Percentiles rank a stretch among this genome's conserved stretches.
phyloP scores from a whole-genome alignment of 495 filamentous ascomycete species.

The Talaromyces trachyspermus region DNA sequence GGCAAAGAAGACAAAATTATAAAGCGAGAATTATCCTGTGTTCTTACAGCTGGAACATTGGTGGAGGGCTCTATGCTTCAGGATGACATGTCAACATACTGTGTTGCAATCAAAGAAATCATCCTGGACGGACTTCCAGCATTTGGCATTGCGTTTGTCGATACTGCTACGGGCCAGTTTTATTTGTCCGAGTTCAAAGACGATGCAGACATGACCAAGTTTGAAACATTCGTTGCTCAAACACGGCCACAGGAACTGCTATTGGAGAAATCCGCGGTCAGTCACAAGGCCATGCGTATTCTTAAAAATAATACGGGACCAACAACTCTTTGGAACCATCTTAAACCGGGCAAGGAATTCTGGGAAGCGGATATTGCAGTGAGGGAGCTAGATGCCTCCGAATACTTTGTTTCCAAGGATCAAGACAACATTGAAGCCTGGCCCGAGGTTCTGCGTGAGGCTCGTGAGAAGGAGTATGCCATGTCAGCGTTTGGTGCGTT shows the following conservation, averaged over 20 bases:
- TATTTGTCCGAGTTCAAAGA: constrained; percentile 86
- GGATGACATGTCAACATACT: constrained; percentile 95
- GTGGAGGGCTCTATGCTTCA: constrained; percentile 96
- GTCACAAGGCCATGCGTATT: constrained; percentile 80
- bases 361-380: constrained; percentile 78
- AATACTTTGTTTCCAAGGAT: constrained; percentile 66
- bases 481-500: constrained; percentile 94
- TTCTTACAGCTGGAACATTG: constrained; percentile 85
- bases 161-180: constrained; percentile 94
- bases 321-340: constrained; percentile 90
- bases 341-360: constrained; percentile 86
- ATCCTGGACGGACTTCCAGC: constrained; percentile 67
- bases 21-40: constrained; percentile 78
- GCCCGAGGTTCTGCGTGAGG: constrained; percentile 68
- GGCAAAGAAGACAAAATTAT: constrained; percentile 86
- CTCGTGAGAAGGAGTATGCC: constrained; percentile 68
- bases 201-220: constrained; percentile 90
- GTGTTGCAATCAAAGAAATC: constrained; percentile 90
- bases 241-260: constrained; percentile 83
- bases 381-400: constrained; percentile 72
- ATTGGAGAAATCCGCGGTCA: constrained; percentile 80
- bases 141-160: constrained; percentile 91
- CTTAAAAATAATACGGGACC: constrained; percentile 92
- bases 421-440: constrained; percentile 61
- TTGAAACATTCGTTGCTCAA: constrained; percentile 96